These are phyloP conservation scores for Hypsizygus marmoreus DNA, from an alignment of 768 basidiomycete genomes.

Conservation along the genomic window DNA sequence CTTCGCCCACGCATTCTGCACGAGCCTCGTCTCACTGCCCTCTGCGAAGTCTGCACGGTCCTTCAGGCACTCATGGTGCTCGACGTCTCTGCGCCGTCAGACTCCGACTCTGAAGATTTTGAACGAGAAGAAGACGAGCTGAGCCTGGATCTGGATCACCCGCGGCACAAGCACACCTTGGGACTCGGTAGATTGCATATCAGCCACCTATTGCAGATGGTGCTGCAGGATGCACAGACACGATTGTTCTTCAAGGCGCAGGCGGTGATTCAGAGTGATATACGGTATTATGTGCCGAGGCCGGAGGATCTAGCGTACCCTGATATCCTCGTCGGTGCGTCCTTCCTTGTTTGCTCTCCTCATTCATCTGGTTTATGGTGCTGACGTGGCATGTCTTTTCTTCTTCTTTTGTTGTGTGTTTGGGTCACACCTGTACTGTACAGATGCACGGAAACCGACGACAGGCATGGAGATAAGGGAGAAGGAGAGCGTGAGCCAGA, in stretches of 20 bases:
- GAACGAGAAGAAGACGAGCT: constrained; percentile 35
- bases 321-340: constrained; percentile 72
- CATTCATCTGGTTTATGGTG: constrained; percentile 4
- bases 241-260: constrained; percentile 95
- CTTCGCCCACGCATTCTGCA: constrained; percentile 94
- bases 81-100: constrained; percentile 53
- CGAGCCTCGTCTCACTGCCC: constrained; percentile 81
- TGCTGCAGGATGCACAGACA: constrained; percentile 95
- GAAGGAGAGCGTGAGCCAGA: constrained; percentile 66
- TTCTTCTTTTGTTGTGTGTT: neutral
- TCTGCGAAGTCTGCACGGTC: constrained; percentile 96
- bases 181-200: constrained; percentile 72
- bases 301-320: constrained; percentile 86
- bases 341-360: neutral
- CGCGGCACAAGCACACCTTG: constrained; percentile 18
- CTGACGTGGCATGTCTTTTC: too few relatives aligned
- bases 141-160: constrained; percentile 39
- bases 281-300: constrained; percentile 78
- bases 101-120: constrained; percentile 21
- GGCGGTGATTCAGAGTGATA: constrained; percentile 85
- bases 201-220: constrained; percentile 80
- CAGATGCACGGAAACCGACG: constrained; percentile 48
- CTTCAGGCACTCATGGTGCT: constrained; percentile 95
- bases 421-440: constrained; percentile 1
- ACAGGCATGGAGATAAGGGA: constrained; percentile 55